phyloP scores from a whole-genome alignment of 768 basidiomycete species.

The Boletus sp. region DNA sequence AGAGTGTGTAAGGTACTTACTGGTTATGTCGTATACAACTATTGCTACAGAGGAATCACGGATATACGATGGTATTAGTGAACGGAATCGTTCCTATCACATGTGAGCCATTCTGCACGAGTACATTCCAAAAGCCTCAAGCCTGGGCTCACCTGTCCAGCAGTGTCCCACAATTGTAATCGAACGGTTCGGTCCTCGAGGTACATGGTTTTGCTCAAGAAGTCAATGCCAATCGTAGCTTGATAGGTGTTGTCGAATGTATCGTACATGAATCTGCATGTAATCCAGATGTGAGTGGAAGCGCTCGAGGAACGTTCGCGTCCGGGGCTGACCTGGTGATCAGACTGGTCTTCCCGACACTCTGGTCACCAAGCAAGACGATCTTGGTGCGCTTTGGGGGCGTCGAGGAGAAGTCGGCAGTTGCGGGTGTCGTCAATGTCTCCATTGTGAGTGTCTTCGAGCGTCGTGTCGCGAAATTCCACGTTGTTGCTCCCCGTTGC shows the following conservation, averaged over 20 bases:
- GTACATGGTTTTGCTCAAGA: conserved; percentile 99
- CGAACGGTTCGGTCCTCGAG: conserved; percentile 97
- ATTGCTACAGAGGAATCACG: conserved; percentile 98
- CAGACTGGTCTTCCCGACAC: conserved; percentile 97
- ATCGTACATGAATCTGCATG: conserved; percentile 92
- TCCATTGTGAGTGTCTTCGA: conserved; percentile 39
- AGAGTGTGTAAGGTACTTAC: conserved; percentile 45
- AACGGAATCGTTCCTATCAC: conserved; percentile 89
- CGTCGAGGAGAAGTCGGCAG: conserved; percentile 82
- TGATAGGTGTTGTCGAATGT: conserved; percentile 99
- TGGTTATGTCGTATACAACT: conserved; percentile 98
- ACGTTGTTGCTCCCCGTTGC: neutral
- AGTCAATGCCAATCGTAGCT: conserved; percentile 98
- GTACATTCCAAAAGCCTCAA: neutral
- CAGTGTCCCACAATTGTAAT: conserved; percentile 98
- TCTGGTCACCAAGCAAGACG: conserved; percentile 94
- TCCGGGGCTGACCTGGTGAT: conserved; percentile 76
- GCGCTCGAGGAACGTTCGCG: neutral
- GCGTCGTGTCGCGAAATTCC: neutral
- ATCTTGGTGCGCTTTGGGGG: conserved; percentile 96
- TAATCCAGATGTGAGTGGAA: conserved; percentile 3
- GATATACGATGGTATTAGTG: conserved; percentile 97
- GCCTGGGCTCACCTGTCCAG: conserved; percentile 68
- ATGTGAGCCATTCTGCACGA: neutral
- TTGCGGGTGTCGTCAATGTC: conserved; percentile 60